phyloP scores from a whole-genome alignment of 2,329 filamentous ascomycete genomes.

The Penicillium sp. region DNA sequence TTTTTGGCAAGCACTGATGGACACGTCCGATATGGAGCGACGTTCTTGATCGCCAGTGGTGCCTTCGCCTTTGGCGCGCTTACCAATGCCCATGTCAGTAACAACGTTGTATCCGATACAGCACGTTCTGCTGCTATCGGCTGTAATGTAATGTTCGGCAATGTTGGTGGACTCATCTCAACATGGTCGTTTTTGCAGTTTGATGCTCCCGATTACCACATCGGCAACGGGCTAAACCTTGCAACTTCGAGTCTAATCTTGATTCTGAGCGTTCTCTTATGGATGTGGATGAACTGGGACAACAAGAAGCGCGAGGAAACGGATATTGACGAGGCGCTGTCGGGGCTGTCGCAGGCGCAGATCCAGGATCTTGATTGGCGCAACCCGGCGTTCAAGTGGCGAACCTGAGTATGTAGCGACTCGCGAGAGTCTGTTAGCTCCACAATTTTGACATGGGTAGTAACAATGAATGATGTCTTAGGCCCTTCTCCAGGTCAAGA shows the following conservation, averaged over 20 bases:
- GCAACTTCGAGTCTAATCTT: conserved; percentile 59
- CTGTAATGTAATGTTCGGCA: conserved; percentile 73
- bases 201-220: conserved; percentile 69
- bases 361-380: conserved; percentile 68
- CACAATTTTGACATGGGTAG: background rate
- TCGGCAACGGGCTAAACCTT: conserved; percentile 73
- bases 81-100: conserved; percentile 69
- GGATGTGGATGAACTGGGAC: conserved; percentile 66
- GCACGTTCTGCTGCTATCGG: conserved; percentile 70
- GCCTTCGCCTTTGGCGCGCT: conserved; percentile 69
- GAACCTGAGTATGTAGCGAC: background rate
- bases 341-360: conserved; percentile 57
- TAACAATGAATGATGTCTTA: background rate
- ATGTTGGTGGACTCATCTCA: conserved; percentile 70
- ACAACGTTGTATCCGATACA: conserved; percentile 74
- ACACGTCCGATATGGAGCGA: conserved; percentile 68
- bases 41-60: conserved; percentile 70
- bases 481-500: background rate
- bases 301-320: conserved; percentile 63
- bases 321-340: conserved; percentile 61
- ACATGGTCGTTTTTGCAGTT: conserved; percentile 69
- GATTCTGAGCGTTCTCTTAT: conserved; percentile 54
- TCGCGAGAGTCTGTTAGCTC: background rate
- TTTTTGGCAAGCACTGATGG: conserved; percentile 63
- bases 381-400: conserved; percentile 56